Conservation (phyloP, 495 filamentous ascomycete species). For the Collariella sp. region DNA sequence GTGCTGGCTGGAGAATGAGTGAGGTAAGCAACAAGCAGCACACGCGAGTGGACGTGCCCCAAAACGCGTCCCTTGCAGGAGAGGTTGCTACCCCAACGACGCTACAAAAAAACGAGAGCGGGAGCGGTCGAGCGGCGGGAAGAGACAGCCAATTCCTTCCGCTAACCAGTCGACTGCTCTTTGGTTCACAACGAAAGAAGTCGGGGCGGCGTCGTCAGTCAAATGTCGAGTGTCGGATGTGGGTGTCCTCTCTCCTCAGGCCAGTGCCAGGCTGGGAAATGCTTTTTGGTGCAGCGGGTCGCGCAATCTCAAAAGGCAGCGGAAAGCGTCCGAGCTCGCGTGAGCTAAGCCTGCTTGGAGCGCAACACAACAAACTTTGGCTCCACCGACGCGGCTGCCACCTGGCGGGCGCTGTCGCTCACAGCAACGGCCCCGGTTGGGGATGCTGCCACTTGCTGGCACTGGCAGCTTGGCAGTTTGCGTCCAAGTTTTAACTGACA, state of each 20-base stretch:
- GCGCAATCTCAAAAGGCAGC: constrained; percentile 16
- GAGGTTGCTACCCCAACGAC: not conserved
- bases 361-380: constrained; percentile 23
- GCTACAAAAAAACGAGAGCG: not conserved
- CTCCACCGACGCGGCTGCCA: constrained; percentile 28
- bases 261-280: constrained; percentile 2
- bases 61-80: constrained; percentile 8
- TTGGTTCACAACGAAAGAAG: not conserved
- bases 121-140: not conserved
- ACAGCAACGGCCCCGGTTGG: constrained; percentile 21
- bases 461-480: constrained; percentile 7
- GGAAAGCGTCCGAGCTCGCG: constrained; percentile 20
- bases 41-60: constrained; percentile 4
- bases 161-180: not conserved
- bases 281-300: constrained; percentile 17
- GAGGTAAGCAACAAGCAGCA: constrained; percentile 1
- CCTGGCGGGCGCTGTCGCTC: constrained; percentile 20
- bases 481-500: too few relatives aligned
- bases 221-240: not conserved
- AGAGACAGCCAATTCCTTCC: not conserved
- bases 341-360: constrained; percentile 24
- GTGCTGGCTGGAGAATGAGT: not conserved
- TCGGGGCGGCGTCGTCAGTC: constrained; percentile 11
- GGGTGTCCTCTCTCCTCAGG: too few relatives aligned
- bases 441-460: constrained; percentile 1